phyloP scores from a whole-genome alignment of 1,284 basidiomycete species.

The Rhizopogon hawkerae region DNA sequence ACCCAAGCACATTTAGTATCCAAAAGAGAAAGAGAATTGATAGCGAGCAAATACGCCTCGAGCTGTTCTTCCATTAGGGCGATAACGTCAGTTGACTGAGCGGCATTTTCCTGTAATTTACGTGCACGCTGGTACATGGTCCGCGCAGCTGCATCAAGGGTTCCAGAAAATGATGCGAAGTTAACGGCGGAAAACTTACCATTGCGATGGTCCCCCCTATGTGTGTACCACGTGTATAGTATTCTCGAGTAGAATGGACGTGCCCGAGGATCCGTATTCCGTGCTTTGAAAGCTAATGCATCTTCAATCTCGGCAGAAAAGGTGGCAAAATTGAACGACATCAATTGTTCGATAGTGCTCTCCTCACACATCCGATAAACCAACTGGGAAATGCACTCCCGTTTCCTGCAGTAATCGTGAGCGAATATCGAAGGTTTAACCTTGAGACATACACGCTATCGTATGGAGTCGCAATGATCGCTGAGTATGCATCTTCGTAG shows the following conservation, averaged over 20 bases:
- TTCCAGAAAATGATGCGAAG: conserved; percentile 12
- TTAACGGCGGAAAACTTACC: conserved; percentile 43
- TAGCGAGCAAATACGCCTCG: conserved; percentile 76
- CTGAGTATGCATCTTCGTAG: conserved; percentile 82
- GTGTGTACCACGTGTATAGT: conserved; percentile 90
- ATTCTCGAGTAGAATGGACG: conserved; percentile 87
- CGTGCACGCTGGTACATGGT: conserved; percentile 93
- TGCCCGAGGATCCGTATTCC: conserved; percentile 85
- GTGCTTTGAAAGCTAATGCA: conserved; percentile 86
- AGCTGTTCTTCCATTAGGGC: conserved; percentile 69
- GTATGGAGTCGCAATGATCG: conserved; percentile 66
- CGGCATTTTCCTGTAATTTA: conserved; percentile 58
- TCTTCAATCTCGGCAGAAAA: conserved; percentile 85
- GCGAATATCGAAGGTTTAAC: conserved; percentile 8
- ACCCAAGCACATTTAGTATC: conserved; percentile 82
- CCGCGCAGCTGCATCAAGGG: conserved; percentile 57
- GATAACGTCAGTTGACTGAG: conserved; percentile 43
- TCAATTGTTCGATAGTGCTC: conserved; percentile 69
- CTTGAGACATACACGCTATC: conserved; percentile 60
- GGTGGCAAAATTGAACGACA: conserved; percentile 81
- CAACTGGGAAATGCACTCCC: conserved; percentile 71
- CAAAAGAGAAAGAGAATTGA: conserved; percentile 83
- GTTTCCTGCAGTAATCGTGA: conserved; percentile 46
- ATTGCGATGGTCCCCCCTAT: conserved; percentile 79
- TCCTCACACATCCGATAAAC: conserved; percentile 93